These are phyloP conservation scores for Blastobotrys parvus DNA, from an alignment of 805 yeast species.

Conservation along the genomic window DNA sequence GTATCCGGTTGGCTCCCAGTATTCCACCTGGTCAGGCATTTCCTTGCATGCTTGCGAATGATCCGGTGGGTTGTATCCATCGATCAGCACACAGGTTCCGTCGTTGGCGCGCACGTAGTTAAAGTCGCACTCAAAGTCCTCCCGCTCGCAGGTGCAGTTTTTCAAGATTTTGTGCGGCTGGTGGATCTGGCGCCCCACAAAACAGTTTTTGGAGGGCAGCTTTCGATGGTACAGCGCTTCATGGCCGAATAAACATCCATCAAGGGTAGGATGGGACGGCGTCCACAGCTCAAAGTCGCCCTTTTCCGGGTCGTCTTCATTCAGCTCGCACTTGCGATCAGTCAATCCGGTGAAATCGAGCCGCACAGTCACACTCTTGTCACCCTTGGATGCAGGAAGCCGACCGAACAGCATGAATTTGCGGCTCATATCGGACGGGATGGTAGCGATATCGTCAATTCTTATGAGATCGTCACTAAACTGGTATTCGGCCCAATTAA, in stretches of 20 bases:
- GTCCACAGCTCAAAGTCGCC: conserved; percentile 60
- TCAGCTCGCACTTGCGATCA: conserved; percentile 47
- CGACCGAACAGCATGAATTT: conserved; percentile 60
- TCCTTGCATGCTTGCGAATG: conserved; percentile 50
- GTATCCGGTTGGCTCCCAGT: conserved; percentile 87
- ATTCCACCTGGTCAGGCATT: conserved; percentile 51
- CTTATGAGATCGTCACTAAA: conserved; percentile 50
- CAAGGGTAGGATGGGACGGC: conserved; percentile 46
- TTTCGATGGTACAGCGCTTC: conserved; percentile 52
- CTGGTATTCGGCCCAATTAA: conserved; percentile 57
- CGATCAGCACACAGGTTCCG: conserved; percentile 80
- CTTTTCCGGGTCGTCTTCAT: conserved; percentile 34
- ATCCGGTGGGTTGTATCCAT: conserved; percentile 62
- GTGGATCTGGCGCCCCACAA: conserved; percentile 43
- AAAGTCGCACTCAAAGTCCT: conserved; percentile 91
- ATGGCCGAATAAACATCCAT: conserved; percentile 64
- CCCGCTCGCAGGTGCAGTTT: conserved; percentile 77
- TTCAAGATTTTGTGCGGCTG: conserved; percentile 46
- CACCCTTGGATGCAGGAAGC: conserved; percentile 38
- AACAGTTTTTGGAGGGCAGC: conserved; percentile 55
- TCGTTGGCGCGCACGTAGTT: conserved; percentile 63
- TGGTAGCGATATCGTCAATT: conserved; percentile 69
- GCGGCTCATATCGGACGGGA: conserved; percentile 84
- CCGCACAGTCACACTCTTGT: conserved; percentile 39
- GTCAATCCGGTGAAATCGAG: conserved; percentile 51